Evolutionary conservation across 768 basidiomycete species (phyloP).

Genomic region (Tylopilus subfusipes): DNA sequence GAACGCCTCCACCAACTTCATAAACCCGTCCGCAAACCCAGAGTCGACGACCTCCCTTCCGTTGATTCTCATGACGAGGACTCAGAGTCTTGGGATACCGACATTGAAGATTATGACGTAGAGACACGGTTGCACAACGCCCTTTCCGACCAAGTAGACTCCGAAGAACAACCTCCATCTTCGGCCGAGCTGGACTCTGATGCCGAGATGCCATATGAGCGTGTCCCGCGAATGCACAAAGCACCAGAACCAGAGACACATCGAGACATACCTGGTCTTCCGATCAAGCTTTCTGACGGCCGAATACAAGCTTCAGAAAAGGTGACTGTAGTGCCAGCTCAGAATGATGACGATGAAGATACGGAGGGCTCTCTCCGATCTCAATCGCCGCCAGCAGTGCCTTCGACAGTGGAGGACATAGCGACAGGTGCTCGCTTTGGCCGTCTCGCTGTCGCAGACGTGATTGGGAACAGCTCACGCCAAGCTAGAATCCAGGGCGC

Average conservation of each 20-base stretch:
- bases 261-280: slow-evolving; percentile 59
- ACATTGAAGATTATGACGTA: slow-evolving; percentile 34
- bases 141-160: slow-evolving; percentile 7
- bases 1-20: slow-evolving; percentile 62
- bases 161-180: slow-evolving; percentile 6
- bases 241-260: slow-evolving; percentile 45
- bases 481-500: slow-evolving; percentile 68
- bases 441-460: slow-evolving; percentile 70
- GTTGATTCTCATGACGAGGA: slow-evolving; percentile 65
- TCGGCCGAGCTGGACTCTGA: slow-evolving; percentile 42
- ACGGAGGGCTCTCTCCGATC: slow-evolving; percentile 36
- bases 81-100: slow-evolving; percentile 49
- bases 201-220: slow-evolving; percentile 74
- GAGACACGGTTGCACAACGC: slow-evolving; percentile 15
- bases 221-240: slow-evolving; percentile 49
- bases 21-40: slow-evolving; percentile 48
- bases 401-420: slow-evolving; percentile 56
- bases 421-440: slow-evolving; percentile 86
- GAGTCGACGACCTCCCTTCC: slow-evolving; percentile 62
- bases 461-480: slow-evolving; percentile 65
- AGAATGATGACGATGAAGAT: slow-evolving; percentile 28
- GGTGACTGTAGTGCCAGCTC: slow-evolving; percentile 16
- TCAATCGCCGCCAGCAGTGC: slow-evolving; percentile 25
- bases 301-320: slow-evolving; percentile 60
- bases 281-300: slow-evolving; percentile 85